phyloP scores from a whole-genome alignment of 805 yeast genomes.

The Candida odintsovae region DNA sequence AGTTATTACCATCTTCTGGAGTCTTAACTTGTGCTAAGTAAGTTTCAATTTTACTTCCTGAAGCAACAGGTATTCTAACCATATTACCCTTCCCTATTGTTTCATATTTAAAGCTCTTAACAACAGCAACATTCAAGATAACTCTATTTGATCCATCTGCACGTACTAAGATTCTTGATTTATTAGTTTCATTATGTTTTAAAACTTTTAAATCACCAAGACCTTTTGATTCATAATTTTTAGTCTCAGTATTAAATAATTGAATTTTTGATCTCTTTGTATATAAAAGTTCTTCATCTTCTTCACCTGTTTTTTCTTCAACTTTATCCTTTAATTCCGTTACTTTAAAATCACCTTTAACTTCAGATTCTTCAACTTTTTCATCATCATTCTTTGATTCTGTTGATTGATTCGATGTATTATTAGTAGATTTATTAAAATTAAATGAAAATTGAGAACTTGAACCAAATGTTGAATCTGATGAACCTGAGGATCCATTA shows the following conservation, averaged over 20 bases:
- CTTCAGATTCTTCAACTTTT: constrained; percentile 37
- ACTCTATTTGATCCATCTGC: constrained; percentile 87
- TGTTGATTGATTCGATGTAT: neutral
- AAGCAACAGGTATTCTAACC: constrained; percentile 61
- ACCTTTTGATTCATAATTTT: constrained; percentile 58
- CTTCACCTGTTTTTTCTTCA: constrained; percentile 75
- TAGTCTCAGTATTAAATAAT: constrained; percentile 48
- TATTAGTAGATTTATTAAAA: constrained; percentile 17
- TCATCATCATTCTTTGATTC: constrained; percentile 25
- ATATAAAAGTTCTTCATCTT: constrained; percentile 59
- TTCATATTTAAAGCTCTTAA: constrained; percentile 52
- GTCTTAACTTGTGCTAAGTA: constrained; percentile 76
- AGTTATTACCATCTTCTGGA: constrained; percentile 55
- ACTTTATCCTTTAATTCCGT: constrained; percentile 44
- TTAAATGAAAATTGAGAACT: constrained; percentile 17
- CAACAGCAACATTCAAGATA: constrained; percentile 60
- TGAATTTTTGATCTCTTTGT: constrained; percentile 69
- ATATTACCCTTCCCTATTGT: constrained; percentile 59
- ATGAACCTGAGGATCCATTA: neutral
- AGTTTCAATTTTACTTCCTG: constrained; percentile 54
- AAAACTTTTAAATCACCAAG: constrained; percentile 78
- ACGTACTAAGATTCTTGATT: constrained; percentile 69
- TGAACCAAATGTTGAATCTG: constrained; percentile 27
- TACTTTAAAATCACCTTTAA: constrained; percentile 41
- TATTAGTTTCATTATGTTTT: constrained; percentile 48